Conservation (phyloP, 2,329 filamentous ascomycete species). For the Curvularia eragrostidis region DNA sequence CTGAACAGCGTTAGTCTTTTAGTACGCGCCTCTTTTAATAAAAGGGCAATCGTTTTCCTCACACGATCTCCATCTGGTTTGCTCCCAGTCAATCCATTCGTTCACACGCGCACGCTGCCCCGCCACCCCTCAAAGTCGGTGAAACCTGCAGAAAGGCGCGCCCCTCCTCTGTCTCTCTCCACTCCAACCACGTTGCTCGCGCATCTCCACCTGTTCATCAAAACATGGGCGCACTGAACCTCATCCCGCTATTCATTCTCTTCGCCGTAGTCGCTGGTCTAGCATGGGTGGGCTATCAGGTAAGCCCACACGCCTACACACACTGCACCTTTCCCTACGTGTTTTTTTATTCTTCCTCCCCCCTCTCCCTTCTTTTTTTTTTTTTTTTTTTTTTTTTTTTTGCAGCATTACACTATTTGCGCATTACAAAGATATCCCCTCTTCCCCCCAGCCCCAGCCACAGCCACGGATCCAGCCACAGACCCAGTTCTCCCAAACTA, state of each 20-base stretch:
- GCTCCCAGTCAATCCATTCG: background rate
- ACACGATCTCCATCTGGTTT: background rate
- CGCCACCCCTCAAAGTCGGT: background rate
- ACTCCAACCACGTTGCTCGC: conserved; percentile 5
- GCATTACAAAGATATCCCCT: no score
- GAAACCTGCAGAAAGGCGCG: background rate
- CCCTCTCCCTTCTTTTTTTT: no score
- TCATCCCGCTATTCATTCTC: conserved; percentile 72
- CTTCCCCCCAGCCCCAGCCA: no score
- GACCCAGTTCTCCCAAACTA: no score
- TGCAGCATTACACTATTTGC: no score
- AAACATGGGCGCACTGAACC: conserved; percentile 53
- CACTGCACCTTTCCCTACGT: no score
- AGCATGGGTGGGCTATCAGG: conserved; percentile 73
- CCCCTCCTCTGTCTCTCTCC: no score
- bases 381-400: no score
- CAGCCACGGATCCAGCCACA: no score
- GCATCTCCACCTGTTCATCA: conserved; percentile 7
- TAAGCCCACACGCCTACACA: no score
- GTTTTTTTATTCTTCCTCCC: no score
- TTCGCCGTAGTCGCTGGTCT: conserved; percentile 63
- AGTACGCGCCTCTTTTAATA: background rate
- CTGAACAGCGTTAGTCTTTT: background rate
- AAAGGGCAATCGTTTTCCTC: background rate
- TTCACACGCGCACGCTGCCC: background rate